These are phyloP conservation scores for Suillus lakei DNA, from an alignment of 768 basidiomycete genomes.

Conservation along the genomic window DNA sequence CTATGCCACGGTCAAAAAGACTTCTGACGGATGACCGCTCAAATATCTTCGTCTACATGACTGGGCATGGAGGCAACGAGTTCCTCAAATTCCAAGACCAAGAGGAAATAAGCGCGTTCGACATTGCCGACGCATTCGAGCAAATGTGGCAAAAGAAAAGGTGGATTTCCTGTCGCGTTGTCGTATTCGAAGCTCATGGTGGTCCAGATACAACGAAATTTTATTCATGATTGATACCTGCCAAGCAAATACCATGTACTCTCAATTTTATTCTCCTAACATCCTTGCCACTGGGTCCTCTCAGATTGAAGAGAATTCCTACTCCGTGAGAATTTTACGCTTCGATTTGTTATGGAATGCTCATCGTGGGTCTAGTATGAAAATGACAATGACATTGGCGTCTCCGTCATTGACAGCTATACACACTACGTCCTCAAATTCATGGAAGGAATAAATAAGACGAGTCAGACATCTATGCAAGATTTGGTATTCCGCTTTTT, in stretches of 20 bases:
- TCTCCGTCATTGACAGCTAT: conserved; percentile 93
- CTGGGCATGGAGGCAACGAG: conserved; percentile 97
- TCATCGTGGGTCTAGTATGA: conserved; percentile 63
- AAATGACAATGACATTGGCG: conserved; percentile 92
- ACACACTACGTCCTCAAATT: conserved; percentile 92
- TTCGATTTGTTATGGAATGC: background rate
- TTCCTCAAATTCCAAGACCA: conserved; percentile 99
- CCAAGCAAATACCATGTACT: conserved; percentile 95
- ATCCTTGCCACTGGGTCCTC: conserved; percentile 92
- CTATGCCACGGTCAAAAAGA: conserved; percentile 90
- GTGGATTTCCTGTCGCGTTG: conserved; percentile 42
- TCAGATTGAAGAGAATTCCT: conserved; percentile 85
- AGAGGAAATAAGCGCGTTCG: conserved; percentile 96
- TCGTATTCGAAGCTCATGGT: background rate
- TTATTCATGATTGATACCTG: conserved; percentile 99
- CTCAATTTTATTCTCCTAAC: conserved; percentile 91
- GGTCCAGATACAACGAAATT: conserved; percentile 85
- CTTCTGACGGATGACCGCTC: conserved; percentile 88
- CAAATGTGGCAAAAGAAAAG: conserved; percentile 98
- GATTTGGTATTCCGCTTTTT: conserved; percentile 68
- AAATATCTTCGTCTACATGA: conserved; percentile 98
- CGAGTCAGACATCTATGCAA: conserved; percentile 76
- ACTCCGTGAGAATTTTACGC: conserved; percentile 64
- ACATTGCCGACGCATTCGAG: conserved; percentile 97
- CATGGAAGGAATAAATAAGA: conserved; percentile 93